phyloP scores from a whole-genome alignment of 2,329 filamentous ascomycete species.

The Parafenestella ontariensis region DNA sequence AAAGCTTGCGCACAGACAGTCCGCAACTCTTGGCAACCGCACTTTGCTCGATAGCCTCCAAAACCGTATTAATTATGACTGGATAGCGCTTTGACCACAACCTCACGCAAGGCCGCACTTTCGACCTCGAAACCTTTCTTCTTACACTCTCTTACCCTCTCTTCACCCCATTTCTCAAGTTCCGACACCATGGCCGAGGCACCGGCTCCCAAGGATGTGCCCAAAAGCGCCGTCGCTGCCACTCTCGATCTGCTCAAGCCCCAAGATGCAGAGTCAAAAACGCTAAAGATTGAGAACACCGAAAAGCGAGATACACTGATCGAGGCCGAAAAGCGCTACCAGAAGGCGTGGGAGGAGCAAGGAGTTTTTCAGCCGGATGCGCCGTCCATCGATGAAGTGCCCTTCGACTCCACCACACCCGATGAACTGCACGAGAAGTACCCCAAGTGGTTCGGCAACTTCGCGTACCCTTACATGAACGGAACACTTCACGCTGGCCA shows the following conservation, averaged over 20 bases:
- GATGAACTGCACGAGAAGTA: constrained; percentile 78
- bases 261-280: constrained; percentile 63
- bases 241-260: constrained; percentile 64
- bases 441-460: constrained; percentile 90
- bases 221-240: constrained; percentile 56
- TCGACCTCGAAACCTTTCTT: constrained; percentile 11
- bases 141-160: constrained; percentile 25
- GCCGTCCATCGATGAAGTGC: constrained; percentile 78
- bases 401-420: constrained; percentile 74
- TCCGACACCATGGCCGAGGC: constrained; percentile 41
- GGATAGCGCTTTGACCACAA: constrained; percentile 12
- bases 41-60: constrained; percentile 18
- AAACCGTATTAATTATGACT: constrained; percentile 33
- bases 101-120: constrained; percentile 8
- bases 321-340: constrained; percentile 89
- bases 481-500: constrained; percentile 81
- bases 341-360: constrained; percentile 79
- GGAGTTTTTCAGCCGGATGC: constrained; percentile 86
- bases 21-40: constrained; percentile 21
- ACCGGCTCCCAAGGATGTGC: constrained; percentile 32
- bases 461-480: constrained; percentile 65
- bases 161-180: constrained; percentile 8
- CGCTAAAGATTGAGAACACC: constrained; percentile 74
- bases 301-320: constrained; percentile 87
- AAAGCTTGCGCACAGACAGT: constrained; percentile 2